Evolutionary conservation across 352 stramenopile genomes (phyloP).

Genomic region (Blastocystis hominis): DNA sequence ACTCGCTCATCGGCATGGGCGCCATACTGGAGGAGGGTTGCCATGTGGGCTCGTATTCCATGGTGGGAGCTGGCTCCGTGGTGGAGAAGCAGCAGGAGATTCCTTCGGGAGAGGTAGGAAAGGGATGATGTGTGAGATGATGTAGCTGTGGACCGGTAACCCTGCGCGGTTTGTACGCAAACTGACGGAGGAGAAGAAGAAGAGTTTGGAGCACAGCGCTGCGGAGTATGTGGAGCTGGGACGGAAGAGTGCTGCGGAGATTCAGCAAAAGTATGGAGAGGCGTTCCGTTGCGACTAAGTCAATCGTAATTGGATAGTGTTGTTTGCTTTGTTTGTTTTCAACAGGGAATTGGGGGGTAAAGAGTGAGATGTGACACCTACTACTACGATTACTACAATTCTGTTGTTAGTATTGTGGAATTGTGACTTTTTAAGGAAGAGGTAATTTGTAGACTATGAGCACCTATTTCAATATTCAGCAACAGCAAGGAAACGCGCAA

Average conservation of each 20-base stretch:
- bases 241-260: slow-evolving; percentile 41
- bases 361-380: background rate
- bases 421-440: background rate
- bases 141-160: slow-evolving; percentile 55
- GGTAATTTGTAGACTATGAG: no score
- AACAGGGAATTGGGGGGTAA: background rate
- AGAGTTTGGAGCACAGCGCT: slow-evolving; percentile 37
- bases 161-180: slow-evolving; percentile 45
- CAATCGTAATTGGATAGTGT: slow-evolving; percentile 53
- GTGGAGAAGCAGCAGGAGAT: slow-evolving; percentile 76
- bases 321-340: slow-evolving; percentile 20
- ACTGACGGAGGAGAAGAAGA: slow-evolving; percentile 30
- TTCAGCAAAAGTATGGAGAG: slow-evolving; percentile 36
- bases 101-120: slow-evolving; percentile 72
- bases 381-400: no score
- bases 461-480: no score
- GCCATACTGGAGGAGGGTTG: slow-evolving; percentile 81
- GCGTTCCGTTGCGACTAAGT: slow-evolving; percentile 41
- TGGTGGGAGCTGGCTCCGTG: slow-evolving; percentile 85
- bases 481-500: no score
- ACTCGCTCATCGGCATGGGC: slow-evolving; percentile 88
- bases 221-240: slow-evolving; percentile 21
- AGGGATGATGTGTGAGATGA: background rate
- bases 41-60: slow-evolving; percentile 81
- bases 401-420: background rate